A percentile compares a stretch with the other conserved stretches of the same genome.
These are phyloP conservation scores for Ochromonas danica DNA, from an alignment of 108 stramenopile species.

Conservation along the genomic window DNA sequence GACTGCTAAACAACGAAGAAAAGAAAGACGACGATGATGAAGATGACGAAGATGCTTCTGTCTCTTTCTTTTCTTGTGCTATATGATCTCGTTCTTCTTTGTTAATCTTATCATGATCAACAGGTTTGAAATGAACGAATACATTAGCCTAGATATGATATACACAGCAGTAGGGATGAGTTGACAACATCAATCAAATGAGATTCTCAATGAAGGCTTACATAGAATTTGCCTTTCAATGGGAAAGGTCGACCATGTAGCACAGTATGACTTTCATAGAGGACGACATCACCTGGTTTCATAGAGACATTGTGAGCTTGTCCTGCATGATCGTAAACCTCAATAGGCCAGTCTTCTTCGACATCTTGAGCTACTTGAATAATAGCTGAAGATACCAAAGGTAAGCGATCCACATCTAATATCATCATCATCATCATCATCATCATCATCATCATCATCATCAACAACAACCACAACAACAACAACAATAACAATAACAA, in stretches of 20 bases:
- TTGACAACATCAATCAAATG: neutral
- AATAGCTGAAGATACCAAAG: neutral
- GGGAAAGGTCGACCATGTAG: constrained; percentile 88
- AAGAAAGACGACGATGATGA: no score
- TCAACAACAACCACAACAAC: no score
- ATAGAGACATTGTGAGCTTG: constrained; percentile 79
- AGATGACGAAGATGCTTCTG: no score
- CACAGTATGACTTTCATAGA: constrained; percentile 82
- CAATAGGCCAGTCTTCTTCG: constrained; percentile 69
- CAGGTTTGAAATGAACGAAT: constrained; percentile 83
- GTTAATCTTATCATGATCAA: constrained; percentile 21
- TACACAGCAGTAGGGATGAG: neutral
- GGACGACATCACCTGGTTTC: constrained; percentile 81
- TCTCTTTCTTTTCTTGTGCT: no score
- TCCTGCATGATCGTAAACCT: constrained; percentile 83
- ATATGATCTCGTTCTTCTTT: no score
- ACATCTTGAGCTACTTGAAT: constrained; percentile 2
- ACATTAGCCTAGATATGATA: constrained; percentile 64
- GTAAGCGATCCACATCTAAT: constrained; percentile 20
- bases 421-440: no score
- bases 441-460: no score
- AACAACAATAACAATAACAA: no score
- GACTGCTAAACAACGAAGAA: no score
- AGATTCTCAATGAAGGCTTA: neutral
- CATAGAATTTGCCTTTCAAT: constrained; percentile 68